phyloP scores from a whole-genome alignment of 768 basidiomycete genomes.

The Ramaria sp. region DNA sequence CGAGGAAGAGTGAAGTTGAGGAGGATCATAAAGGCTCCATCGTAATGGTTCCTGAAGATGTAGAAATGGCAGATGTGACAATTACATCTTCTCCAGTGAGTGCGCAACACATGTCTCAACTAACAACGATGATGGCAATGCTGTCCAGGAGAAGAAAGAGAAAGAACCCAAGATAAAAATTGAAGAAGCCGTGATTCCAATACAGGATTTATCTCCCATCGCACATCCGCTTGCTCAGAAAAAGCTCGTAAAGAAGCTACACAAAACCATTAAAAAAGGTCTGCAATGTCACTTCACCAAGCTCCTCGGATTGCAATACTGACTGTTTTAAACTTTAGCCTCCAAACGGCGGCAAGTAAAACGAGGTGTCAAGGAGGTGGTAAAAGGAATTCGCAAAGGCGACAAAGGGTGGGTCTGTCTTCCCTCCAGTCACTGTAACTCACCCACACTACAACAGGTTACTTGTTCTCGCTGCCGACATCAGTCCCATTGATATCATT shows the following conservation, averaged over 20 bases:
- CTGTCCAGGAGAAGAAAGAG: constrained; percentile 18
- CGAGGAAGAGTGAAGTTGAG: constrained; percentile 28
- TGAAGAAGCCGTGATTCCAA: constrained; percentile 52
- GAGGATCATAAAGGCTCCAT: constrained; percentile 16
- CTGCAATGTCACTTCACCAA: not conserved
- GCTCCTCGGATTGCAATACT: not conserved
- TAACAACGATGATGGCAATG: constrained; percentile 5
- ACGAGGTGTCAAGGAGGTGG: constrained; percentile 96
- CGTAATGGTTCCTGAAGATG: constrained; percentile 25
- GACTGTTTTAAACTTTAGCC: constrained; percentile 36
- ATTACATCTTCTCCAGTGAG: not conserved
- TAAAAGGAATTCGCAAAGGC: constrained; percentile 94
- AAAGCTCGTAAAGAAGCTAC: constrained; percentile 88
- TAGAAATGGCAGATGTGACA: constrained; percentile 24
- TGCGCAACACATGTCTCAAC: constrained; percentile 10
- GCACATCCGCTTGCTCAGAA: constrained; percentile 88
- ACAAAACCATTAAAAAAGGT: constrained; percentile 92
- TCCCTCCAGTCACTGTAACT: too few species aligned
- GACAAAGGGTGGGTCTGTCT: constrained; percentile 99
- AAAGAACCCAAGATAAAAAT: constrained; percentile 61
- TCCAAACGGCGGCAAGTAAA: constrained; percentile 93
- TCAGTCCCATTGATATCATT: constrained; percentile 97
- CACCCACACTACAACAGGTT: constrained; percentile 37
- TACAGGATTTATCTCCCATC: constrained; percentile 86
- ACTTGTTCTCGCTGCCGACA: constrained; percentile 89